These are phyloP conservation scores for Chenopodium suecicum DNA, from an alignment of 148 eudicot genomes.

Conservation along the genomic window DNA sequence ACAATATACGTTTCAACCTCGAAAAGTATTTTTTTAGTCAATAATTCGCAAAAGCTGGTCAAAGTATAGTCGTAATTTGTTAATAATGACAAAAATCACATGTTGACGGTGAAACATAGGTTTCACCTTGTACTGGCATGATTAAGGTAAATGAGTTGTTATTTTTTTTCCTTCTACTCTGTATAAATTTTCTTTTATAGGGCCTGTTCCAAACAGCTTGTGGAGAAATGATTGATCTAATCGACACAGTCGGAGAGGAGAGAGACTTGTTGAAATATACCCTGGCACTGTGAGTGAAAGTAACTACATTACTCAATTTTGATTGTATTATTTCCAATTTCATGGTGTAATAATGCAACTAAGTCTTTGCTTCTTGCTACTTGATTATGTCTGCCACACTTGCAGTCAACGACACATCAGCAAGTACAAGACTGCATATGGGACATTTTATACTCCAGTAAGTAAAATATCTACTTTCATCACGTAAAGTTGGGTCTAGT, in stretches of 20 bases:
- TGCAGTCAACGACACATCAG: conserved; percentile 29
- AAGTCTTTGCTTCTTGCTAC: no score
- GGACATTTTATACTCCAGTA: conserved; percentile 33
- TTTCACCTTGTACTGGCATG: not conserved
- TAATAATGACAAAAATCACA: no score
- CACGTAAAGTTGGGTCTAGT: not conserved
- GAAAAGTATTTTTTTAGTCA: no score
- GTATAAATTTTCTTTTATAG: conserved; percentile 27
- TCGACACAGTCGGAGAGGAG: conserved; percentile 65
- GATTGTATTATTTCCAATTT: not conserved
- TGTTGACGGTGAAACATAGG: no score
- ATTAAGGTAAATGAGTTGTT: no score
- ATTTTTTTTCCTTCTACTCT: not conserved
- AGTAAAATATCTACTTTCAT: conserved; percentile 2
- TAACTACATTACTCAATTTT: not conserved
- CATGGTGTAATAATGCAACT: no score
- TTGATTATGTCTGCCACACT: conserved; percentile 5
- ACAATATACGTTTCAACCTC: no score
- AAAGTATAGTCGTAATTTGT: no score
- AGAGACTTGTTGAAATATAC: conserved; percentile 71
- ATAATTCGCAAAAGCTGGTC: no score
- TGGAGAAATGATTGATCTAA: conserved; percentile 88
- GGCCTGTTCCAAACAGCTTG: conserved; percentile 82
- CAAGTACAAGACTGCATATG: conserved; percentile 31
- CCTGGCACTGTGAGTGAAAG: conserved; percentile 46